Conservation (phyloP, 2,329 filamentous ascomycete species). For the Juglanconis juglandina region DNA sequence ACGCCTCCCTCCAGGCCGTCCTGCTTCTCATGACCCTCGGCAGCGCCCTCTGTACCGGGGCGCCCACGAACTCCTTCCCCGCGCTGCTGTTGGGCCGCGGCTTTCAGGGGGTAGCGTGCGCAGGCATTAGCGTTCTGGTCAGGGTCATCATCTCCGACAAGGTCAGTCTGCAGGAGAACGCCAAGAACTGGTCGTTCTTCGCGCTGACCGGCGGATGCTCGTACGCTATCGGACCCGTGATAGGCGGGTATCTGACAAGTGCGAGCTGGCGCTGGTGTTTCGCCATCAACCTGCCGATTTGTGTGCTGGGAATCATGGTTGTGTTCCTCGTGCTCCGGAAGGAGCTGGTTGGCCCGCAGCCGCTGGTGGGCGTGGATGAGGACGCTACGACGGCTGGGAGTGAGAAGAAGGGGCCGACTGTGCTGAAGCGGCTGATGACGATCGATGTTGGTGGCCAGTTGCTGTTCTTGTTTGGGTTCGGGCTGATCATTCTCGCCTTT, state of each 20-base stretch:
- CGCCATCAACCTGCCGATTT: constrained; percentile 57
- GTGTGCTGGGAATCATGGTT: constrained; percentile 46
- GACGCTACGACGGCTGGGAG: not conserved
- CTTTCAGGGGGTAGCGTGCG: constrained; percentile 59
- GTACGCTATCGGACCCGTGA: constrained; percentile 58
- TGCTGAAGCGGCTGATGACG: constrained; percentile 46
- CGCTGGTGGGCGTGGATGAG: constrained; percentile 42
- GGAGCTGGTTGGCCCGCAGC: constrained; percentile 53
- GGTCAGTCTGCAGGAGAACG: constrained; percentile 58
- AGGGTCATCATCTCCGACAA: constrained; percentile 62
- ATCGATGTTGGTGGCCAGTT: constrained; percentile 55
- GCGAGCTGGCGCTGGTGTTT: constrained; percentile 66
- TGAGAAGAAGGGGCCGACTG: constrained; percentile 24
- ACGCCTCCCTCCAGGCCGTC: constrained; percentile 53
- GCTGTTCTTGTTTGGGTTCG: constrained; percentile 53
- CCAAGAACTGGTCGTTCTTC: constrained; percentile 61
- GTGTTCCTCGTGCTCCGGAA: constrained; percentile 55
- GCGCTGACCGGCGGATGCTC: constrained; percentile 56
- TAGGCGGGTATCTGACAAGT: constrained; percentile 55
- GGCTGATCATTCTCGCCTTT: constrained; percentile 51
- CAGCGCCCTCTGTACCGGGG: constrained; percentile 57
- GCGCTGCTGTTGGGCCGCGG: constrained; percentile 61
- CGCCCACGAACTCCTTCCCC: constrained; percentile 50
- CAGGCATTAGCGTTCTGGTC: constrained; percentile 58
- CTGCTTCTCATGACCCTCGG: constrained; percentile 57